Base-by-base conservation (phyloP, 139 green algal species). In the Edaphochlamys debaryana region DNA sequence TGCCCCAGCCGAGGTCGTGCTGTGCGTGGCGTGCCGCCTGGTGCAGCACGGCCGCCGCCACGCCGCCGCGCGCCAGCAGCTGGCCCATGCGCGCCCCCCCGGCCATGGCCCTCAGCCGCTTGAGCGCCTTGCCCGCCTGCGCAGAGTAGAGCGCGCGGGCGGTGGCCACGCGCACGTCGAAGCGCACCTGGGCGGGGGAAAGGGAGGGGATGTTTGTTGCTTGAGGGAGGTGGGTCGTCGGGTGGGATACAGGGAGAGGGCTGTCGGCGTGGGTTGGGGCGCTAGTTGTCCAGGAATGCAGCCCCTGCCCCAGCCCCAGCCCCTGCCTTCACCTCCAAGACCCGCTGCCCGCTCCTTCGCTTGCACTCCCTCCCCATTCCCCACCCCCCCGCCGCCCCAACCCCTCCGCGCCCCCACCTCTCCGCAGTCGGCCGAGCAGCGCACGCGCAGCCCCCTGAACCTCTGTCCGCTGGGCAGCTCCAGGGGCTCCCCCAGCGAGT, bases 401-500 rank as follows among this genome's bases (percentile, higher is more conserved):
- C n/a, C n/a, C n/a, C n/a, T n/a, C n/a, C n/a, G n/a, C n/a, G n/a
- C n/a, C n/a, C n/a, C n/a, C n/a, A n/a, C n/a, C n/a, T n/a, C n/a
- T n/a, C n/a, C n/a, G n/a, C n/a, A n/a, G 32, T 69, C 64, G 34
- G 36, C 64, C 15, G 64, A 15, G 34, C 34, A 34, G 36, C 64
- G 64, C 20, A 30, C 13, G 64, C 64, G 64, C 34, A 69, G 64
- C 34, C 64, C 64, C 4, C 64, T n/a, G 64, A 69, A 69, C 34
- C 64, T n/a, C n/a, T n/a, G 20, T 4, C 17, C 0, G 4, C 34
- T 29, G 32, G 64, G 64, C 64, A 69, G 64, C 64, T 45, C 64
- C 64, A 69, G 34, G 13, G 64, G 34, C 64, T 69, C 64, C 34
- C 64, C 64, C 64, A 69, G 64, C 19, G 34, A n/a, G 64, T 69